Evolutionary conservation across 108 stramenopile genomes (phyloP).

Genomic region (Nitzschia sp.): DNA sequence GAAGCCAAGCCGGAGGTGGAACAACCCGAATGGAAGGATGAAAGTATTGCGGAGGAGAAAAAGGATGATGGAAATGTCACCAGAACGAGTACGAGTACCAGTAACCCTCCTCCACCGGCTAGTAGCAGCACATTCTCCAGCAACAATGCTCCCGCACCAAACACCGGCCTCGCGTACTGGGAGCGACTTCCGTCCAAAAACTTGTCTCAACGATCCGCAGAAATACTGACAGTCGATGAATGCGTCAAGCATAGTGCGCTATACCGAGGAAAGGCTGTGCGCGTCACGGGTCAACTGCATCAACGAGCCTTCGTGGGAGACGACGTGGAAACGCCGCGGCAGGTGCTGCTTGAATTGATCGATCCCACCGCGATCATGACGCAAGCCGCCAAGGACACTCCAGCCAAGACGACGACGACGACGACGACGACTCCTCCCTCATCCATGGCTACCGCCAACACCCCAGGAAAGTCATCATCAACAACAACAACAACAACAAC

Average conservation of each 20-base stretch:
- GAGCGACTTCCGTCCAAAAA: conserved; percentile 33
- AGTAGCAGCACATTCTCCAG: not conserved
- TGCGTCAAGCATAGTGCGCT: conserved; percentile 15
- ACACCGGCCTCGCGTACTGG: conserved; percentile 20
- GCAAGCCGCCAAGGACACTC: not conserved
- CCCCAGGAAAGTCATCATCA: not conserved
- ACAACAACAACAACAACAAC: not conserved
- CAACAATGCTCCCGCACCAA: not conserved
- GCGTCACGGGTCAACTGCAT: conserved; percentile 25
- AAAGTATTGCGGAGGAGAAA: conserved; percentile 5
- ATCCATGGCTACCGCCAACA: conserved; percentile 2
- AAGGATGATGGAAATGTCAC: conserved; percentile 7
- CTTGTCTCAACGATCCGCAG: conserved; percentile 25
- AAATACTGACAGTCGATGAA: conserved; percentile 34
- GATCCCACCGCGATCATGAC: not conserved
- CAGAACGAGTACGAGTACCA: no score
- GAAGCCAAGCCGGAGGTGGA: no score
- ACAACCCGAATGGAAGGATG: no score
- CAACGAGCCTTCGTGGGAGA: conserved; percentile 4
- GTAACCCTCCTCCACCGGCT: not conserved
- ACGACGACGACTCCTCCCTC: not conserved
- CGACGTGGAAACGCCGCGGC: not conserved
- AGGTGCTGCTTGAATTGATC: conserved; percentile 12
- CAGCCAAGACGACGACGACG: not conserved
- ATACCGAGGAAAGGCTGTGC: conserved; percentile 14